These are phyloP conservation scores for Ogataea ramenticola DNA, from an alignment of 805 yeast species.

Conservation along the genomic window DNA sequence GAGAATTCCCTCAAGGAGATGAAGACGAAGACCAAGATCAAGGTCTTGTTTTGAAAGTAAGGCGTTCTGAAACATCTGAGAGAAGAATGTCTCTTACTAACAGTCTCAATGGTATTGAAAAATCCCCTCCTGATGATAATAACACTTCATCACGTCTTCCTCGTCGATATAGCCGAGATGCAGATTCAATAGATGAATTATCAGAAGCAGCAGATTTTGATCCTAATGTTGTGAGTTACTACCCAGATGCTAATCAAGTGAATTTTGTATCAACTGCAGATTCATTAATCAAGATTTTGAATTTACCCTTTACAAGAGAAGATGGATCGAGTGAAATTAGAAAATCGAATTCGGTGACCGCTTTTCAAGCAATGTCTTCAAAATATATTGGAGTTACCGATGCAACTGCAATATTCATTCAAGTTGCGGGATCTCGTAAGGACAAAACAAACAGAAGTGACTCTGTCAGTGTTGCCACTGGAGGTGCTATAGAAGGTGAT, in stretches of 20 bases:
- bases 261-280: constrained; percentile 13
- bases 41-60: constrained; percentile 2
- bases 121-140: background rate
- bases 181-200: background rate
- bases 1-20: background rate
- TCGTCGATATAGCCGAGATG: too few relatives aligned
- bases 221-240: background rate
- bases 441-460: background rate
- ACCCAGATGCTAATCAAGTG: background rate
- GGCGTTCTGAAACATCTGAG: background rate
- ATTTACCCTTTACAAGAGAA: constrained; percentile 11
- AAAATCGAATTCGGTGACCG: constrained; percentile 14
- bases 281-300: constrained; percentile 11
- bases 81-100: background rate
- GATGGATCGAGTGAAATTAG: constrained; percentile 12
- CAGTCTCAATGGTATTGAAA: background rate
- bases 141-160: background rate
- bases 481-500: constrained; percentile 9
- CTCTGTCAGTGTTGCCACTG: constrained; percentile 10
- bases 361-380: constrained; percentile 14
- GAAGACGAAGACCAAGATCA: constrained; percentile 5
- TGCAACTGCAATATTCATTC: constrained; percentile 14
- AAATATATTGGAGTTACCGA: constrained; percentile 14
- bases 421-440: constrained; percentile 5
- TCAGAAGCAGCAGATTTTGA: constrained; percentile 1